Evolutionary conservation across 441 rosid genomes (phyloP).

Genomic region (Pelargonium fulgidum): DNA sequence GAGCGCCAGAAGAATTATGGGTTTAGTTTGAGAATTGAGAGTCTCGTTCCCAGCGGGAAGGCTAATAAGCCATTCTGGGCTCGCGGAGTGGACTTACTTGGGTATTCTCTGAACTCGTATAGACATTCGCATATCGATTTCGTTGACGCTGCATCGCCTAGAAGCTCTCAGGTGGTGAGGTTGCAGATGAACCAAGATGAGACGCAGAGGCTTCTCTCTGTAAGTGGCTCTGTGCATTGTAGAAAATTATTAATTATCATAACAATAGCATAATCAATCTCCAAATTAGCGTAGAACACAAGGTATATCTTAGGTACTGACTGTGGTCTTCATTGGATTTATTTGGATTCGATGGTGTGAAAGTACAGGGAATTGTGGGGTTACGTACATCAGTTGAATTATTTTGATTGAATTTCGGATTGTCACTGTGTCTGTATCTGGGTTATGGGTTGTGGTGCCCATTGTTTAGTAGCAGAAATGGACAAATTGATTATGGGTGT

Average conservation of each 20-base stretch:
- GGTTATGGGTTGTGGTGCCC: too few species aligned
- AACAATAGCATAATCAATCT: too few species aligned
- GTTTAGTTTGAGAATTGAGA: conserved; percentile 52
- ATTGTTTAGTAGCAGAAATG: not conserved
- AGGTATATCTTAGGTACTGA: too few species aligned
- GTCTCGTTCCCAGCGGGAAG: conserved; percentile 59
- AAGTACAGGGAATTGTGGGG: too few species aligned
- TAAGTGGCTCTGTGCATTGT: conserved; percentile 21
- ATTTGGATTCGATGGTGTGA: too few species aligned
- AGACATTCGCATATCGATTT: conserved; percentile 54
- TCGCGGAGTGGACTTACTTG: conserved; percentile 79
- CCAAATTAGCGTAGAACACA: not conserved
- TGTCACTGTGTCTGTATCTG: too few species aligned
- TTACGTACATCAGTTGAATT: too few species aligned
- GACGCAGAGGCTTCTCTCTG: conserved; percentile 47
- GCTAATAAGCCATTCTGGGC: conserved; percentile 70
- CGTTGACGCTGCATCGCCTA: conserved; percentile 35
- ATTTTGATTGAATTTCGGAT: too few species aligned
- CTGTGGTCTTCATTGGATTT: too few species aligned
- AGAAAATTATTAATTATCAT: not conserved
- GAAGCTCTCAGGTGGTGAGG: conserved; percentile 52
- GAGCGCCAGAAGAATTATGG: conserved; percentile 22
- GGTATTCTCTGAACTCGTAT: conserved; percentile 73
- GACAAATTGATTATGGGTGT: not conserved
- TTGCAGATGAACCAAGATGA: conserved; percentile 40